Evolutionary conservation across 495 filamentous ascomycete species (phyloP).

Genomic region (Aspergillus biplanus): DNA sequence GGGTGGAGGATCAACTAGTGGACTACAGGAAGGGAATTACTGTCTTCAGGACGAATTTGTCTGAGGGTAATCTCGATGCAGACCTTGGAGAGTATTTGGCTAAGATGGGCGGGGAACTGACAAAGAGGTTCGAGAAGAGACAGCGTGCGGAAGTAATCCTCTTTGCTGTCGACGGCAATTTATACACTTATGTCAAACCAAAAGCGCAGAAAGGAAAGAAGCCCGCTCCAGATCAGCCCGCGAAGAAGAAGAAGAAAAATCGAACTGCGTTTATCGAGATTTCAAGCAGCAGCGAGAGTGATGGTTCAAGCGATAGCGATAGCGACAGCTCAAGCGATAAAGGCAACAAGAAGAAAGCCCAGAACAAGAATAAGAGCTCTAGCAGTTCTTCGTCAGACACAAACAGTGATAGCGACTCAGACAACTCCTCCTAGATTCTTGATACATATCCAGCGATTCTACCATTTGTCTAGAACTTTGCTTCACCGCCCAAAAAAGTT

Average conservation of each 20-base stretch:
- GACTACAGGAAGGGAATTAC: constrained; percentile 61
- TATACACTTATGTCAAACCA: constrained; percentile 37
- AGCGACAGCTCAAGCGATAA: constrained; percentile 16
- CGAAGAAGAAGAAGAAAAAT: constrained; percentile 62
- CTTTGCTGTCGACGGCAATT: constrained; percentile 42
- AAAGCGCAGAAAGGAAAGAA: constrained; percentile 31
- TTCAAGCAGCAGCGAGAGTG: constrained; percentile 51
- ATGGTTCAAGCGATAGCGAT: constrained; percentile 36
- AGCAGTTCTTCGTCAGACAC: constrained; percentile 19
- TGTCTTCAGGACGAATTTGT: constrained; percentile 39
- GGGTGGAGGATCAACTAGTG: constrained; percentile 19
- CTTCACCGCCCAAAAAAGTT: background rate
- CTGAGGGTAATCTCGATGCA: constrained; percentile 33
- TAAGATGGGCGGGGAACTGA: constrained; percentile 44
- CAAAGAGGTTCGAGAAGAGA: constrained; percentile 45
- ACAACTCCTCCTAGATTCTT: constrained; percentile 19
- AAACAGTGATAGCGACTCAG: constrained; percentile 28
- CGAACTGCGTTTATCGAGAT: constrained; percentile 50
- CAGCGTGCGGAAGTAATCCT: constrained; percentile 51
- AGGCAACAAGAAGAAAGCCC: too few species aligned
- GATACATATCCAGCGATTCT: background rate
- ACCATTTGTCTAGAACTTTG: background rate
- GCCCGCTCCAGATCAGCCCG: constrained; percentile 33
- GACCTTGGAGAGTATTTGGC: constrained; percentile 29
- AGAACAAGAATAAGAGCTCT: constrained; percentile 17